Percentiles rank a stretch among this genome's conserved stretches.
Evolutionary conservation across 1,284 basidiomycete species (phyloP).

Genomic region (Anthracocystis panici-leucophaei): DNA sequence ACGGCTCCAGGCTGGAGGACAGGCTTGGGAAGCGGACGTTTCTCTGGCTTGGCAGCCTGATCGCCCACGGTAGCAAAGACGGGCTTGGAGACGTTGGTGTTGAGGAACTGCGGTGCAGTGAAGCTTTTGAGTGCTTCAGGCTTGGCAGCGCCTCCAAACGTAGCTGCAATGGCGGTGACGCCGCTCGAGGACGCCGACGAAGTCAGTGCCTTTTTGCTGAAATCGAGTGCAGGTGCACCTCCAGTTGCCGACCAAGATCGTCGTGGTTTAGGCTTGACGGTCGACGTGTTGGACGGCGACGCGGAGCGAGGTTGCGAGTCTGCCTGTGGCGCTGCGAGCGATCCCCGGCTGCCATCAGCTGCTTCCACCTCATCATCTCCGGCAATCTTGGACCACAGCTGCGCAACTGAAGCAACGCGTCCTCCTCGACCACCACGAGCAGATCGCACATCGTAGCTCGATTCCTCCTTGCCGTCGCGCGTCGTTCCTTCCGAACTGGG

Average conservation of each 20-base stretch:
- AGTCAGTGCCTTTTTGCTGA: conserved; percentile 47
- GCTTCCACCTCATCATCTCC: conserved; percentile 37
- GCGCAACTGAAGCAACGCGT: conserved; percentile 78
- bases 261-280: conserved; percentile 55
- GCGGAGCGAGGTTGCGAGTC: conserved; percentile 20
- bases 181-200: conserved; percentile 21
- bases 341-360: conserved; percentile 4
- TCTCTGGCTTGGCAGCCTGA: conserved; percentile 19
- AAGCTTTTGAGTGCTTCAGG: conserved; percentile 45
- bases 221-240: conserved; percentile 58
- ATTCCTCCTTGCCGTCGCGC: conserved; percentile 14
- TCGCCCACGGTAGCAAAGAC: conserved; percentile 40
- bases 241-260: conserved; percentile 31
- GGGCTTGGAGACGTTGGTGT: conserved; percentile 43
- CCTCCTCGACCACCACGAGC: conserved; percentile 83
- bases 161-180: conserved; percentile 36
- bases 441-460: conserved; percentile 77
- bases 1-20: conserved; percentile 37
- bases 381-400: conserved; percentile 76
- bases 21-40: conserved; percentile 41
- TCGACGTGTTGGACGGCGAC: conserved; percentile 45
- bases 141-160: conserved; percentile 22
- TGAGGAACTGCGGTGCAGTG: conserved; percentile 51
- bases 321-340: conserved; percentile 18
- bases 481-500: conserved; percentile 5